Evolutionary conservation across 129 eudicot species (phyloP).

Genomic region (Tanacetum coccineum): DNA sequence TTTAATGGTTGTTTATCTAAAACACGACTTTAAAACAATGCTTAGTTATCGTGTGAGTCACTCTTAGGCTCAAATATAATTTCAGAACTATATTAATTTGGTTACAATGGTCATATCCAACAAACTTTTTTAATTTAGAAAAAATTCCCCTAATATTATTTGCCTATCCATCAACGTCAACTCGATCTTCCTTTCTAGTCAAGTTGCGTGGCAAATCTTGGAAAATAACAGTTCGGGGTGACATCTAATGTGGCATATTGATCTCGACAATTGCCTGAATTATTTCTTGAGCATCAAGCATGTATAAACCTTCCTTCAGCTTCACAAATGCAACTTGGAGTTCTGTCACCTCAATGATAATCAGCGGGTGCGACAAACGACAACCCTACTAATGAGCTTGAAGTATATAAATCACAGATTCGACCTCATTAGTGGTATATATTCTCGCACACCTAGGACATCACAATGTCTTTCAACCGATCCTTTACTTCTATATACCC

Average conservation of each 20-base stretch:
- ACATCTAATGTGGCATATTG: slow-evolving; percentile 14
- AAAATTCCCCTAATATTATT: neutral
- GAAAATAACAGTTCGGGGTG: slow-evolving; percentile 10
- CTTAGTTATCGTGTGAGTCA: no score
- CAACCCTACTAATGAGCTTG: neutral
- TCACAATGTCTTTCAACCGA: slow-evolving; percentile 7
- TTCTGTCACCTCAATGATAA: slow-evolving; percentile 9
- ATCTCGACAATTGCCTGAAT: neutral
- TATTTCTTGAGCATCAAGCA: slow-evolving; percentile 6
- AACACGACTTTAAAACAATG: no score
- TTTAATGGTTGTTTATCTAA: no score
- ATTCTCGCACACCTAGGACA: slow-evolving; percentile 9
- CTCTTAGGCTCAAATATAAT: no score
- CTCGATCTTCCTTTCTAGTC: neutral
- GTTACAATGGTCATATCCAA: no score
- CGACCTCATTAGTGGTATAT: slow-evolving; percentile 5
- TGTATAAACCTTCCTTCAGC: slow-evolving; percentile 2
- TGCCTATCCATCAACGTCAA: neutral
- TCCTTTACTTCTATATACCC: slow-evolving; percentile 14
- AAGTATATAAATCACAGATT: slow-evolving; percentile 1
- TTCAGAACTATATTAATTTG: no score
- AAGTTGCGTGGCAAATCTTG: slow-evolving; percentile 7
- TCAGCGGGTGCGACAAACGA: slow-evolving; percentile 2
- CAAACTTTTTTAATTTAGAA: no score
- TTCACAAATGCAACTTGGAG: slow-evolving; percentile 9